Percentiles rank a stretch among this genome's conserved stretches.
These are phyloP conservation scores for Fagopyrum homotropicum DNA, from an alignment of 148 eudicot genomes.

Conservation along the genomic window DNA sequence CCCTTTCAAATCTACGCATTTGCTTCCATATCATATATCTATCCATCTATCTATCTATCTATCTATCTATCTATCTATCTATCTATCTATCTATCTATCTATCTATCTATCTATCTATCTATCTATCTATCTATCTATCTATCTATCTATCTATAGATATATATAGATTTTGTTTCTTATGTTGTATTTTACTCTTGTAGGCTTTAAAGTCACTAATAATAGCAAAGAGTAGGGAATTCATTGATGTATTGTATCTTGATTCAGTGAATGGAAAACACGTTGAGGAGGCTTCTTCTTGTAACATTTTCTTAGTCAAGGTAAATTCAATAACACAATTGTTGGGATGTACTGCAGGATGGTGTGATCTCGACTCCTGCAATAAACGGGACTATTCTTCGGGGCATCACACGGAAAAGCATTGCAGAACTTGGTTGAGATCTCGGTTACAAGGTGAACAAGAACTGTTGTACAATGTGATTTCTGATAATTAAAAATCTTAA, in stretches of 20 bases:
- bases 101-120: too few relatives aligned
- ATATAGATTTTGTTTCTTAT: too few relatives aligned
- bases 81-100: too few relatives aligned
- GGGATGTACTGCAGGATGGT: conserved; percentile 36
- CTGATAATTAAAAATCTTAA: too few relatives aligned
- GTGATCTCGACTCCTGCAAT: conserved; percentile 58
- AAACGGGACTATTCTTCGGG: conserved; percentile 12
- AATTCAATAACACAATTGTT: neutral
- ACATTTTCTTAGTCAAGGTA: conserved; percentile 15
- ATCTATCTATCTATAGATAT: too few relatives aligned
- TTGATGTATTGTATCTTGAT: conserved; percentile 15
- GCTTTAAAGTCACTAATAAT: conserved; percentile 6
- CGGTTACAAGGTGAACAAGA: too few relatives aligned
- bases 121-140: too few relatives aligned
- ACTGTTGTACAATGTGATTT: too few relatives aligned
- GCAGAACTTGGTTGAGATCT: too few relatives aligned
- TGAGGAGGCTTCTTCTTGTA: conserved; percentile 17
- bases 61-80: too few relatives aligned
- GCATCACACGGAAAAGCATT: too few relatives aligned
- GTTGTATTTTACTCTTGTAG: neutral
- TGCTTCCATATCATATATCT: neutral
- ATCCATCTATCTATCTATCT: too few relatives aligned
- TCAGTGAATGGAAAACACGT: conserved; percentile 6
- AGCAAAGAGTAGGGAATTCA: conserved; percentile 14
- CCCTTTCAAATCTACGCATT: neutral